Evolutionary conservation across 257 asterid species (phyloP), one percentile per base, ranked within the genome.

Genomic region (Ajuga chamaepitys): DNA sequence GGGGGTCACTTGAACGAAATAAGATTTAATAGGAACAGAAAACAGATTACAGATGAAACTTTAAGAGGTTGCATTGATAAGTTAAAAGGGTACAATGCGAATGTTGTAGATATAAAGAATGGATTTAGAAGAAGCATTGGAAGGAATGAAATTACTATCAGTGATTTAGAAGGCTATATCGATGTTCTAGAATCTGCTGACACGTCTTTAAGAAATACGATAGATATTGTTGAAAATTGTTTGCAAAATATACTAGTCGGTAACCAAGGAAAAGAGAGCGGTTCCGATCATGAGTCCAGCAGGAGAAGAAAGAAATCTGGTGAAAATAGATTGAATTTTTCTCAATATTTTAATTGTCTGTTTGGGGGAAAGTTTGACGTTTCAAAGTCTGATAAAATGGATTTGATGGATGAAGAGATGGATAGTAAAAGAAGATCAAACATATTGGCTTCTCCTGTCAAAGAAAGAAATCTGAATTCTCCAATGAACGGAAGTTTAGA

Each of bases 91-190:
- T 64, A 67, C 59, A 73, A 76, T 66, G 75, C 42, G 0, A 73
- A 81, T 63, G 71, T 81, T 79, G 53, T 73, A 51, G 72, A 62
- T 24, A 63, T 92, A 38, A 88, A 67, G 81, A 77, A 74, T 70
- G 85, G 71, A 68, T 62, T 89, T 59, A 38, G 37, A 52, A 70
- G 81, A 52, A 63, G 84, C 53, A 77, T 85, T 44, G 81, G 81
- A 17, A 13, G 63, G 58, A 84, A 82, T 74, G 81, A 62, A 35
- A 71, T 92, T 64, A 76, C 74, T 5, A 42, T 74, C 73, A 74
- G 74, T 55, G 98, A 85, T 75, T 80, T 88, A 69, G 79, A 76
- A 71, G 71, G 85, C 70, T 81, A 79, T 63, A 16, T 72, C 37
- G 76, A 77, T 67, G 73, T 41, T 57, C 63, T 79, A 24, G 97